phyloP scores from a whole-genome alignment of 768 basidiomycete species.

The Boletellus sp. region DNA sequence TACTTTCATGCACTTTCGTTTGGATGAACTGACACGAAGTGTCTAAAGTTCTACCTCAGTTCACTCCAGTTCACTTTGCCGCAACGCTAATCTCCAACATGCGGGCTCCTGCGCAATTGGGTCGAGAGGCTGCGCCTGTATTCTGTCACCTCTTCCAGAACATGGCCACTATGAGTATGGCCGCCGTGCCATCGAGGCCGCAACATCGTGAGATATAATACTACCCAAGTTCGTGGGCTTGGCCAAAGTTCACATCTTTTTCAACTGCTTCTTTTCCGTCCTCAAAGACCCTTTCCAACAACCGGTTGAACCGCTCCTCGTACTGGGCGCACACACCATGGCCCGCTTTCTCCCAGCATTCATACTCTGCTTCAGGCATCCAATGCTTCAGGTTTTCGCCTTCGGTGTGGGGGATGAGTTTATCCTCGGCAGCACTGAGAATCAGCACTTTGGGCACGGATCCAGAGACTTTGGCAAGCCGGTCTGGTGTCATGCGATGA shows the following conservation, averaged over 20 bases:
- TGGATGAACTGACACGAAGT: too few species aligned
- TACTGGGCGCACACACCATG: slow-evolving; percentile 59
- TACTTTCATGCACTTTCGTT: too few species aligned
- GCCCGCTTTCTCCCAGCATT: slow-evolving; percentile 59
- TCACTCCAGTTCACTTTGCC: too few species aligned
- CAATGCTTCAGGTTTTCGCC: slow-evolving; percentile 48
- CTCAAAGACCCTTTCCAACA: slow-evolving; percentile 53
- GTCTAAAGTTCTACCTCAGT: too few species aligned
- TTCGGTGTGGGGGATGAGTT: slow-evolving; percentile 50
- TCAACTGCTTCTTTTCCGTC: slow-evolving; percentile 39
- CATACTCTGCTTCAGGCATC: slow-evolving; percentile 57
- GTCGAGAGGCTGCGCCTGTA: too few species aligned
- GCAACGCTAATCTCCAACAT: background rate
- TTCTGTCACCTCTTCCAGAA: too few species aligned
- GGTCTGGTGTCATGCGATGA: slow-evolving; percentile 51
- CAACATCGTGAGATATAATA: background rate
- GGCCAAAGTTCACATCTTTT: background rate
- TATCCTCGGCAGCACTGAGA: slow-evolving; percentile 66
- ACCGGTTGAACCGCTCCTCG: slow-evolving; percentile 45
- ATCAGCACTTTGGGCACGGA: slow-evolving; percentile 63
- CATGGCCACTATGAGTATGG: background rate
- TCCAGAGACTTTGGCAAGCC: slow-evolving; percentile 46
- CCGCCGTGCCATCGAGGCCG: background rate
- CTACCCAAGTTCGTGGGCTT: too few species aligned
- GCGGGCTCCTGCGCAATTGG: background rate